Evolutionary conservation across 2,329 filamentous ascomycete genomes (phyloP).

Genomic region (Hypoxylon sp.): DNA sequence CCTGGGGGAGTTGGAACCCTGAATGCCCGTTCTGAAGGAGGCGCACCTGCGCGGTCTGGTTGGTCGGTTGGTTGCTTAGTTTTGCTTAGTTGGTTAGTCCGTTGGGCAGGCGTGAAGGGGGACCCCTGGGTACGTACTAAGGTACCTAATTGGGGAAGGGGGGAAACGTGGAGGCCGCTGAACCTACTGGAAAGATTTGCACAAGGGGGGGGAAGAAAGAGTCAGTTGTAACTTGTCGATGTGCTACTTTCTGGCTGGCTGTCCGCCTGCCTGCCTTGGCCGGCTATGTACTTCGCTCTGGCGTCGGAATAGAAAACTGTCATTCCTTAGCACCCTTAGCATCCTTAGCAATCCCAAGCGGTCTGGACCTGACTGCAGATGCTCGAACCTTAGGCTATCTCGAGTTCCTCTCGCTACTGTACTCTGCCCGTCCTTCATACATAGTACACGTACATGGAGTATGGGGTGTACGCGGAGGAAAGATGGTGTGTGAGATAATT

Average conservation of each 20-base stretch:
- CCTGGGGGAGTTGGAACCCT: slow-evolving; percentile 50
- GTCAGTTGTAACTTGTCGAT: slow-evolving; percentile 23
- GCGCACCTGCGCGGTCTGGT: slow-evolving; percentile 38
- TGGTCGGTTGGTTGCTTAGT: slow-evolving; percentile 36
- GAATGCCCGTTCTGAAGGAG: slow-evolving; percentile 40
- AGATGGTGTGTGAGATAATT: slow-evolving; percentile 46
- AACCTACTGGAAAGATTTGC: slow-evolving; percentile 45
- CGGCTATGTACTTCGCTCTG: too few relatives aligned
- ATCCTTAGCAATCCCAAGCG: slow-evolving; percentile 10
- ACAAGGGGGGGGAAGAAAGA: slow-evolving; percentile 26
- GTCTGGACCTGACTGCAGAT: slow-evolving; percentile 37
- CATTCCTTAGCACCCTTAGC: slow-evolving; percentile 6
- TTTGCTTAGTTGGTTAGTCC: slow-evolving; percentile 26
- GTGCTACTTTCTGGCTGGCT: slow-evolving; percentile 9
- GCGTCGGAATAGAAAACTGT: slow-evolving; percentile 20
- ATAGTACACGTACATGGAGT: not conserved
- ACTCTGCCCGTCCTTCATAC: slow-evolving; percentile 11
- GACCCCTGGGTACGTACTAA: slow-evolving; percentile 29
- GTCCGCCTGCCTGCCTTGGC: too few relatives aligned
- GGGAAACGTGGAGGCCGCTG: slow-evolving; percentile 47
- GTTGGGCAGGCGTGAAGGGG: slow-evolving; percentile 32
- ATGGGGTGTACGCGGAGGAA: slow-evolving; percentile 32
- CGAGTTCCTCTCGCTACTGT: slow-evolving; percentile 23
- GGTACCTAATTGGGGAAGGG: slow-evolving; percentile 40
- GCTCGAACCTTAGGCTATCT: slow-evolving; percentile 37